Evolutionary conservation across 345 rosid species (phyloP).

Genomic region (Streptanthus diversifolius): DNA sequence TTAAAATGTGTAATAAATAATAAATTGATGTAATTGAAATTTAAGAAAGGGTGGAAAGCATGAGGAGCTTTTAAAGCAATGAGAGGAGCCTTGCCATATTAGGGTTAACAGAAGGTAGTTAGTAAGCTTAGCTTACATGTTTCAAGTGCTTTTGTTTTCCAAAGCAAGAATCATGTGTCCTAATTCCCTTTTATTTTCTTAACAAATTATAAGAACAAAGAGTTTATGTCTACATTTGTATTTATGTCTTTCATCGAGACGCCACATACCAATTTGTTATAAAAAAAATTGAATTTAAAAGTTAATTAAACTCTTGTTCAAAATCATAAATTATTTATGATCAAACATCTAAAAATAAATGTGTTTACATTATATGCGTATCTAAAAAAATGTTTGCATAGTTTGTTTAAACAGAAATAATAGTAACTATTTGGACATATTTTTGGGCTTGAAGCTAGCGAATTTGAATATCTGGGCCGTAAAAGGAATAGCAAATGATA

Average conservation of each 20-base stretch:
- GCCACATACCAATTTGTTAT: constrained; percentile 10
- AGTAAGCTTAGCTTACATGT: constrained; percentile 37
- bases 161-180: constrained; percentile 38
- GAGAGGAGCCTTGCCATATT: constrained; percentile 35
- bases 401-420: background rate
- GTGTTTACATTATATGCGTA: background rate
- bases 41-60: constrained; percentile 27
- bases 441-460: background rate
- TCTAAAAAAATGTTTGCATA: background rate
- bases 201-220: background rate
- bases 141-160: constrained; percentile 9
- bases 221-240: background rate
- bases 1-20: background rate
- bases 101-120: constrained; percentile 25
- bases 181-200: background rate
- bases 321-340: background rate
- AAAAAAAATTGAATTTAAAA: background rate
- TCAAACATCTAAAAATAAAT: background rate
- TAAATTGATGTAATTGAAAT: background rate
- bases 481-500: too few relatives aligned
- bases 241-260: constrained; percentile 14
- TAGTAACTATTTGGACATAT: background rate
- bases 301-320: background rate
- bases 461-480: background rate
- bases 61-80: constrained; percentile 25